Base-by-base conservation (phyloP, 371 early-diverging fungal species). In the Mortierella sp. region DNA sequence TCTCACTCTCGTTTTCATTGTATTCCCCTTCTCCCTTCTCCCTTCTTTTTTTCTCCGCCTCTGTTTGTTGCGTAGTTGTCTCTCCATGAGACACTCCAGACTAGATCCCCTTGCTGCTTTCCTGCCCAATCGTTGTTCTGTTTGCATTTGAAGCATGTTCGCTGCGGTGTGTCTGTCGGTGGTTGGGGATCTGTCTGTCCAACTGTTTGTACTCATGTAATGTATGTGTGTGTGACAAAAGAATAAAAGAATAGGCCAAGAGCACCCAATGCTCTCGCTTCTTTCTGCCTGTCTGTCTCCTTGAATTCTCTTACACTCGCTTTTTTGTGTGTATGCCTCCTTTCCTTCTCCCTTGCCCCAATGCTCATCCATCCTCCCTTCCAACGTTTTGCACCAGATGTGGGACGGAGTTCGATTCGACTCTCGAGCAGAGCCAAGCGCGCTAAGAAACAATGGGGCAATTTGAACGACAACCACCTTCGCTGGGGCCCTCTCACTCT, bases 241-340 rank as follows among this genome's bases (percentile, higher is more conserved):
- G 34, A 34, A 37, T 6, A 24, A 21, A 37, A 64, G 71, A 9
- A n/a, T 26, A 31, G 13, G n/a, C n/a, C n/a, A n/a, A n/a, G n/a
- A n/a, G n/a, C n/a, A 40, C 43, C 43, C 13, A 46, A 46, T 46
- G 48, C 48, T 46, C 48, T 46, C 48, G 9, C 48, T 13, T 46
- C 48, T 43, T 43, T 43, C 43, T n/a, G n/a, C n/a, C n/a, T 57
- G 54, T n/a, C 48, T 61, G 64, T 61, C 79, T 79, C 83, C 83
- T 76, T 82, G 64, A 82, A 73, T 82, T 82, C 83, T 82, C 79
- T 82, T 82, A 82, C 83, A 70, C 76, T 82, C 71, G 2, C 43
- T 40, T 40, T 40, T 40, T 40, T 40, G 43, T 40, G 43, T 61
- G 37, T 54, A 72, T 14, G 28, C 79, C 73, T 76, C 83, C 74